Percentiles rank a stretch among this genome's conserved stretches.
These are phyloP conservation scores for Talaromyces ruber DNA, from an alignment of 495 filamentous ascomycete species.

Conservation along the genomic window DNA sequence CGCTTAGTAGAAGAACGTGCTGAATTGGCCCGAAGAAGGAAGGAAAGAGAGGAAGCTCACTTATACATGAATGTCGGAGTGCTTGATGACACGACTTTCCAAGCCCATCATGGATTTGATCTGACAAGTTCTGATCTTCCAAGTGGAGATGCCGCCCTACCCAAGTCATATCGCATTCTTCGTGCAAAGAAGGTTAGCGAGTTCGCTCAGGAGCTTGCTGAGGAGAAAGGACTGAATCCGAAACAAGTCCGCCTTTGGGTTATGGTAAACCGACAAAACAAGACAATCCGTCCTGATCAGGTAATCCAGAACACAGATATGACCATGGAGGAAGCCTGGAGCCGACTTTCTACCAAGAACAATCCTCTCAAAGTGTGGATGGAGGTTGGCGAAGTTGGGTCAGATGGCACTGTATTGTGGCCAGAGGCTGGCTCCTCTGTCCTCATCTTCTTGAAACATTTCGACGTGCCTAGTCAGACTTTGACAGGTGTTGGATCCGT, in stretches of 20 bases:
- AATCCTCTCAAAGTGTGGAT: conserved; percentile 77
- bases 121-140: conserved; percentile 67
- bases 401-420: conserved; percentile 63
- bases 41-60: conserved; percentile 89
- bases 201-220: conserved; percentile 57
- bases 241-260: conserved; percentile 76
- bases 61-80: conserved; percentile 78
- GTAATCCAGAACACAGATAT: conserved; percentile 69
- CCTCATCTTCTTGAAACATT: conserved; percentile 87
- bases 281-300: conserved; percentile 84
- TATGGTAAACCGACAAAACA: conserved; percentile 98
- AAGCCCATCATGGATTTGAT: conserved; percentile 75
- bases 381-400: conserved; percentile 59
- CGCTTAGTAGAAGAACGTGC: conserved; percentile 76
- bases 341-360: conserved; percentile 59
- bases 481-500: conserved; percentile 69
- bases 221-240: conserved; percentile 50
- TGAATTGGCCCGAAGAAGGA: conserved; percentile 59
- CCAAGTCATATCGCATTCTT: conserved; percentile 58
- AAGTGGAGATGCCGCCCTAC: conserved; percentile 47
- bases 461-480: conserved; percentile 67
- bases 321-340: conserved; percentile 73
- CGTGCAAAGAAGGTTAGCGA: conserved; percentile 66
- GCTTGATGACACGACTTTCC: conserved; percentile 71
- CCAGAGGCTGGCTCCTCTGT: conserved; percentile 55